Evolutionary conservation across 106 monocot species (phyloP), one percentile per base, ranked within the genome.

Genomic region (Triglochin maritima): DNA sequence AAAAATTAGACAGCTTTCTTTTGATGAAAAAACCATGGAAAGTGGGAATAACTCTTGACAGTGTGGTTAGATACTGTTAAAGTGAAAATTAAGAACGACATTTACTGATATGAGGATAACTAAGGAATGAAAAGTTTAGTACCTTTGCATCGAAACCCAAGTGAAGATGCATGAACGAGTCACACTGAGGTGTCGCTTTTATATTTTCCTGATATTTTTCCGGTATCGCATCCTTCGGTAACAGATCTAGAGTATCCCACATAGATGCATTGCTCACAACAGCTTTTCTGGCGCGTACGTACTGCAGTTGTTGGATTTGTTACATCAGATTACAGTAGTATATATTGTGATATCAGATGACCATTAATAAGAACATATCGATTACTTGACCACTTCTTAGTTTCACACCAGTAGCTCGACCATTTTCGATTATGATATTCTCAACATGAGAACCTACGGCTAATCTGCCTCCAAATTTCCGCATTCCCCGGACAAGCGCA

Each of bases 131-230:
- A 10, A 60, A 9, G 4, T 8, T 75, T 71, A 7, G 17, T 9
- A 90, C 94, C 79, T 77, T 54, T 59, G 82, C 81, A 71, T 95
- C 90, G 77, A 95, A 95, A 70, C 87, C 94, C 70, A 95, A 80
- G 72, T 95, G 94, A 47, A 95, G 90, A 76, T 95, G 94, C 94
- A 95, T 95, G 71, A 95, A 95, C 17, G 94, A 95, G 46, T 90
- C 87, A 70, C 94, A 95, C 57, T 89, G 94, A 47, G 90, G 90
- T 42, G 90, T 90, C 64, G 59, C 51, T 56, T 85, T 71, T 53
- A 95, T 76, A 45, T 60, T 77, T 46, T 90, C 81, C 52, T 75
- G 61, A 51, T 95, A 95, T 49, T 76, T 72, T 67, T 70, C 71
- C 13, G 90, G 85, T 6, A 89, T 46, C 11, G 42, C 72, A 63